Evolutionary conservation across 1,139 yeast species (phyloP).

Genomic region (Hansenula sp.): DNA sequence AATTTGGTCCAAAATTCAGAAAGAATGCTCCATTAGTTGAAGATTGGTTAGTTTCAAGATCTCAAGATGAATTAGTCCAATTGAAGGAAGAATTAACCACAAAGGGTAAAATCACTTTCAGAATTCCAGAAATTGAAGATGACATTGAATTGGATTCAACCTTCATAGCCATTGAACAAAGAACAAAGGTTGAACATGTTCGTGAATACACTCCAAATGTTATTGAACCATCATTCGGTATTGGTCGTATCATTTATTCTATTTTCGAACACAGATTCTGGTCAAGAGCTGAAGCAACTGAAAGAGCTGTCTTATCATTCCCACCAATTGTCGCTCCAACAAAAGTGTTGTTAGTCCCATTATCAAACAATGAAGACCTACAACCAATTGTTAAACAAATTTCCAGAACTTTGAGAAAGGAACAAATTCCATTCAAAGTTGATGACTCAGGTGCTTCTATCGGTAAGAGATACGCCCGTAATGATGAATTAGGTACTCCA

Average conservation of each 20-base stretch:
- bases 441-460: constrained; percentile 98
- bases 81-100: constrained; percentile 61
- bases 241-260: constrained; percentile 94
- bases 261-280: constrained; percentile 94
- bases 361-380: constrained; percentile 79
- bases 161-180: constrained; percentile 72
- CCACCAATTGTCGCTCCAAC: constrained; percentile 98
- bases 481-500: constrained; percentile 99
- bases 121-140: constrained; percentile 57
- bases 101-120: constrained; percentile 61
- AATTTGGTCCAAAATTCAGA: constrained; percentile 96
- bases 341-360: constrained; percentile 92
- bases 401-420: constrained; percentile 65
- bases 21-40: constrained; percentile 94
- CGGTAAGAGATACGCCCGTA: constrained; percentile 98
- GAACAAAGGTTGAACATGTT: constrained; percentile 78
- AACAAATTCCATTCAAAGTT: constrained; percentile 89
- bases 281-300: constrained; percentile 88
- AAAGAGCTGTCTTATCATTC: constrained; percentile 88
- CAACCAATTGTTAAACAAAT: constrained; percentile 71
- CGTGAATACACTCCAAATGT: constrained; percentile 97
- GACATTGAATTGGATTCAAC: constrained; percentile 67
- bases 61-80: constrained; percentile 82
- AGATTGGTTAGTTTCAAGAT: constrained; percentile 67
- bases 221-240: constrained; percentile 98